Conservation (phyloP, 306 rosid species). For the Begonia loranthoides region DNA sequence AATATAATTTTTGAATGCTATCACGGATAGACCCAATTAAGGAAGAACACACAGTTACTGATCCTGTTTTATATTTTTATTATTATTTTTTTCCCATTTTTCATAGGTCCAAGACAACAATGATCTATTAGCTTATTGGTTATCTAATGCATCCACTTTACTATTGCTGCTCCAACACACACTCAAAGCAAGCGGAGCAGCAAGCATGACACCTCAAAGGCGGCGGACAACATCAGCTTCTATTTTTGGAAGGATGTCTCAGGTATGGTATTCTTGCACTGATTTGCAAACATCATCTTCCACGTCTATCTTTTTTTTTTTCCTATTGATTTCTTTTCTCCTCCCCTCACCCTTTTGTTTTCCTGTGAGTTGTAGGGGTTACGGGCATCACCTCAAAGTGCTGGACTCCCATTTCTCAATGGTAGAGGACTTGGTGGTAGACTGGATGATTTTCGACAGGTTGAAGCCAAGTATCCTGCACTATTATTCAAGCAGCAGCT, state of each 20-base stretch:
- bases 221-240: constrained; percentile 86
- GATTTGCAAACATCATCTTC: neutral
- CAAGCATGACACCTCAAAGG: constrained; percentile 98
- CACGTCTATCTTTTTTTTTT: neutral
- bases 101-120: constrained; percentile 71
- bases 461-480: constrained; percentile 98
- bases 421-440: constrained; percentile 73
- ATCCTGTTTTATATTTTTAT: no score
- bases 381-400: constrained; percentile 89
- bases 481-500: constrained; percentile 97
- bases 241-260: constrained; percentile 99
- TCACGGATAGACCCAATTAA: constrained; percentile 8
- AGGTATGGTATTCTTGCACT: constrained; percentile 29
- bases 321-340: constrained; percentile 7
- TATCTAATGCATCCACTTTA: constrained; percentile 91
- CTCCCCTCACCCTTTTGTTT: constrained; percentile 9
- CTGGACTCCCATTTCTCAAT: constrained; percentile 76
- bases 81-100: no score
- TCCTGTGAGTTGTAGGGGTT: constrained; percentile 51
- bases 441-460: constrained; percentile 89
- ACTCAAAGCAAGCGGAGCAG: constrained; percentile 98
- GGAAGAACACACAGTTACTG: neutral
- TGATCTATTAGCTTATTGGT: constrained; percentile 88
- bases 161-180: constrained; percentile 95
- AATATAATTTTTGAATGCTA: constrained; percentile 9